Percentiles rank a stretch among this genome's conserved stretches.
phyloP scores from a whole-genome alignment of 2,329 filamentous ascomycete genomes.

The Colletotrichum shisoi region DNA sequence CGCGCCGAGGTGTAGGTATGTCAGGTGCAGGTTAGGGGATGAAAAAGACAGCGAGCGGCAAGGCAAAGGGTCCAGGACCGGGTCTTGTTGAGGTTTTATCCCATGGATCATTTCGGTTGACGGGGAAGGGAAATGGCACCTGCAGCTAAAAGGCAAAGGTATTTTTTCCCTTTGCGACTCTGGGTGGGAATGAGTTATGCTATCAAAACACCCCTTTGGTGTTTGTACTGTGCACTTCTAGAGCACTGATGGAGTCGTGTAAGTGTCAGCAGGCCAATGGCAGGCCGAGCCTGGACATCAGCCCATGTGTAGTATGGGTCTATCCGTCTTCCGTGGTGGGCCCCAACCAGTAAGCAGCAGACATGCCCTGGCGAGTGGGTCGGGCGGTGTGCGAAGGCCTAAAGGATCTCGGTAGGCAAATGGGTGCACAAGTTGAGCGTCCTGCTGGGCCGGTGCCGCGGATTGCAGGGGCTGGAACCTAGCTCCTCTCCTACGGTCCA shows the following conservation, averaged over 20 bases:
- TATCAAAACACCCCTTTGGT: slow-evolving; percentile 30
- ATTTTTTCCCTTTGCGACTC: neutral
- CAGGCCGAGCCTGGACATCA: slow-evolving; percentile 24
- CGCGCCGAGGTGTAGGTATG: slow-evolving; percentile 22
- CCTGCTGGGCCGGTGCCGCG: slow-evolving; percentile 6
- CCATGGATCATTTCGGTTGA: slow-evolving; percentile 41
- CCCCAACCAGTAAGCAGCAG: slow-evolving; percentile 9
- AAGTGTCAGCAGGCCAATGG: slow-evolving; percentile 21
- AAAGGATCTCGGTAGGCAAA: slow-evolving; percentile 23
- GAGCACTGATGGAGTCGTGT: neutral
- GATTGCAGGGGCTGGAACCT: slow-evolving; percentile 25
- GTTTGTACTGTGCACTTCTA: slow-evolving; percentile 16
- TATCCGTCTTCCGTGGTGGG: slow-evolving; percentile 34
- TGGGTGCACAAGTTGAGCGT: slow-evolving; percentile 7
- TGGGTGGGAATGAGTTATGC: slow-evolving; percentile 21
- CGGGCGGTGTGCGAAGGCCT: slow-evolving; percentile 32
- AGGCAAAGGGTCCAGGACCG: slow-evolving; percentile 32
- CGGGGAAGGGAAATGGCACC: slow-evolving; percentile 37
- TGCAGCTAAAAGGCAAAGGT: slow-evolving; percentile 9
- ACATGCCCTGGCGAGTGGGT: slow-evolving; percentile 17
- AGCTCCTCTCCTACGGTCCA: slow-evolving; percentile 27
- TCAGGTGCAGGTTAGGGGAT: slow-evolving; percentile 18
- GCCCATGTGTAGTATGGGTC: slow-evolving; percentile 31
- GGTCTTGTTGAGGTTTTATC: slow-evolving; percentile 42
- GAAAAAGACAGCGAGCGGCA: slow-evolving; percentile 26